Base-by-base conservation (phyloP, 2,329 filamentous ascomycete species). In the Xylariaceae sp. region DNA sequence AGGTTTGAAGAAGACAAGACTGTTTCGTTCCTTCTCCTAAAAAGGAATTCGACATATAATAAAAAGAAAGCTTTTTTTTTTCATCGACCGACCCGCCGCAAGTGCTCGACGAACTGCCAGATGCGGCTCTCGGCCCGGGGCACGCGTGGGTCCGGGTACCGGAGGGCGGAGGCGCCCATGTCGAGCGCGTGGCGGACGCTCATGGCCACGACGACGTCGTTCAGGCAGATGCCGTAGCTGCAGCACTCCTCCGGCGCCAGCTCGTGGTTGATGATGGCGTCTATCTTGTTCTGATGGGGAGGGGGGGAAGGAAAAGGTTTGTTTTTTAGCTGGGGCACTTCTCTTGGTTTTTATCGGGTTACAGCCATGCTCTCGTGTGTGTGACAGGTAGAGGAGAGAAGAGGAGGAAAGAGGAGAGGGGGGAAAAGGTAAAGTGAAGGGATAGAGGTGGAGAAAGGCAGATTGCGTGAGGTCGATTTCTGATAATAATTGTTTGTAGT, bases 221-320 rank as follows among this genome's bases (percentile, higher is more conserved):
- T 66, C 39, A 69, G 68, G 57, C 72, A 76, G 23, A 59, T 59
- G 34, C 73, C 72, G 45, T 75, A 74, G n/a, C 68, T 69, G 54
- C 73, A 76, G 55, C 73, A 76, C 9, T 59, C 66, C 18, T 71
- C 67, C n/a, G 69, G 63, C 14, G 64, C 61, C 43, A 71, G 59
- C 18, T 65, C 55, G 37, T 71, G 70, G 18, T 59, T 66, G 32
- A 76, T 64, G 27, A 76, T 76, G 11, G 57, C 52, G 46, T 69
- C 67, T 36, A 63, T 51, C 43, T 61, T 64, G 12, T 50, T 39
- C 59, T 65, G n/a, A n/a, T n/a, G n/a, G n/a, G n/a, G n/a, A n/a
- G n/a, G n/a, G n/a, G n/a, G n/a, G n/a, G n/a, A n/a, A n/a, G n/a
- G n/a, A n/a, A n/a, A n/a, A n/a, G n/a, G n/a, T n/a, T n/a, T n/a